Percentiles rank a stretch among this genome's conserved stretches.
Evolutionary conservation across 2,329 filamentous ascomycete genomes (phyloP).

Genomic region (Penicillium sp.): DNA sequence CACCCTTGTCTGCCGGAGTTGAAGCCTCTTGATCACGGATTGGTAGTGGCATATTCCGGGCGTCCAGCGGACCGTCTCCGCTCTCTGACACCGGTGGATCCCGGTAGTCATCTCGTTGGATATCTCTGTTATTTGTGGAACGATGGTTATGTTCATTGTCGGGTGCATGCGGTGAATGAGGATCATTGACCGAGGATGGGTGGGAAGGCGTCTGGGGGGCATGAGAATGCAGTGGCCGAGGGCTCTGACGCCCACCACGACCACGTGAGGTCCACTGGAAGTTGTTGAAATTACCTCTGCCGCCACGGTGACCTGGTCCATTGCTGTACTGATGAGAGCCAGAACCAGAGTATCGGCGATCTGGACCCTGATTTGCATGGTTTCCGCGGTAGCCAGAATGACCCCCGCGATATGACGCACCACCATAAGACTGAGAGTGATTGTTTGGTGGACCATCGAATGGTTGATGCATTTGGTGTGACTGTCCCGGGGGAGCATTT

Average conservation of each 20-base stretch:
- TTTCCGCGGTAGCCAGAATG: constrained; percentile 60
- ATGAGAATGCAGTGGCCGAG: constrained; percentile 40
- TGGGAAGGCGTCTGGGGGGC: constrained; percentile 32
- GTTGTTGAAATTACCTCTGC: constrained; percentile 64
- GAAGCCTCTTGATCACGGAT: constrained; percentile 56
- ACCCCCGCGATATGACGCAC: constrained; percentile 54
- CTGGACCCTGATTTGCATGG: constrained; percentile 51
- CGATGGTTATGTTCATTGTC: constrained; percentile 64
- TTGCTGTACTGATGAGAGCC: constrained; percentile 50
- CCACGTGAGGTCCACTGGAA: constrained; percentile 68
- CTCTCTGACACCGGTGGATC: constrained; percentile 47
- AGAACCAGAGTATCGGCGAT: constrained; percentile 46
- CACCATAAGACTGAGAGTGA: constrained; percentile 49
- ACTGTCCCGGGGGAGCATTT: constrained; percentile 56
- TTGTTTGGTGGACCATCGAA: constrained; percentile 58
- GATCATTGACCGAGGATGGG: constrained; percentile 35
- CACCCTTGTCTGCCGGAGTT: constrained; percentile 54
- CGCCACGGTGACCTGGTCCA: constrained; percentile 47
- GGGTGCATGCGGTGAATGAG: constrained; percentile 40
- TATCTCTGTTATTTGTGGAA: constrained; percentile 58
- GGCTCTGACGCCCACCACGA: constrained; percentile 48
- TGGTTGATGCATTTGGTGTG: constrained; percentile 50
- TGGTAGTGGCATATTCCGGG: constrained; percentile 58
- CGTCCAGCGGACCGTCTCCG: constrained; percentile 23
- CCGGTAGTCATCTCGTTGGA: constrained; percentile 64